Base-by-base conservation (phyloP, 1,139 yeast genomes). In the Scheffersomyces cryptocercus region DNA sequence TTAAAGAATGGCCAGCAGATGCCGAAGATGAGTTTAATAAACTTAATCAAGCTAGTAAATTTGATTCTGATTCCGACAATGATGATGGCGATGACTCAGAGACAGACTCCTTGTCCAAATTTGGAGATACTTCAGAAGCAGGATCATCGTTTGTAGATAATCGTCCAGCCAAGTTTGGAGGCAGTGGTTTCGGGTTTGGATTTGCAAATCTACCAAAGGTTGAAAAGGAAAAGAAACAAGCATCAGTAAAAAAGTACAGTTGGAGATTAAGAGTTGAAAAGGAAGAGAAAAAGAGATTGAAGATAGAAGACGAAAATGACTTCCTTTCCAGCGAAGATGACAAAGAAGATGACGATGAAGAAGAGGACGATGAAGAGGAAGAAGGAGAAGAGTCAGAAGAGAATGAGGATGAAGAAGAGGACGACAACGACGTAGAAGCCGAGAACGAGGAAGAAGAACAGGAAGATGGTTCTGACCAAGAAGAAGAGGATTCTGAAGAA, bases 101-200 rank as follows among this genome's bases (percentile, higher is more conserved):
- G 2, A 65, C 57, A 20, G 51, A 46, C 9, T 45, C 36, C 37
- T 42, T 46, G 11, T 44, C 48, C 29, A 46, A 40, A 12, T 41
- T 45, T 10, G 42, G 34, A 7, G 35, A 40, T 11, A 55, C 32
- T 48, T 49, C 33, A 37, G 53, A 44, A 1, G 10, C 59, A 1
- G 61, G 66, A 3, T 75, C 88, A 0, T 71, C 85, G 0, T 87
- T 88, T 55, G 74, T 88, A 12, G 96, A 88, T 61, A 75, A 82
- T 56, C 73, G 95, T 51, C 95, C 95, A 0, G 70, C 74, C 4
- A 75, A 78, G 42, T 74, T 73, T 51, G 85, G 86, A 12, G 86
- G 86, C 0, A 56, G 71, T 12, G 86, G 88, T 0, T 41, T 56
- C 15, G 91, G 91, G 0, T 87, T 88, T 62, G 88, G 88, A 1